A percentile compares a stretch with the other conserved stretches of the same genome.
Conservation (phyloP, 2,329 filamentous ascomycete species). For the Leptosphaerulina australis region DNA sequence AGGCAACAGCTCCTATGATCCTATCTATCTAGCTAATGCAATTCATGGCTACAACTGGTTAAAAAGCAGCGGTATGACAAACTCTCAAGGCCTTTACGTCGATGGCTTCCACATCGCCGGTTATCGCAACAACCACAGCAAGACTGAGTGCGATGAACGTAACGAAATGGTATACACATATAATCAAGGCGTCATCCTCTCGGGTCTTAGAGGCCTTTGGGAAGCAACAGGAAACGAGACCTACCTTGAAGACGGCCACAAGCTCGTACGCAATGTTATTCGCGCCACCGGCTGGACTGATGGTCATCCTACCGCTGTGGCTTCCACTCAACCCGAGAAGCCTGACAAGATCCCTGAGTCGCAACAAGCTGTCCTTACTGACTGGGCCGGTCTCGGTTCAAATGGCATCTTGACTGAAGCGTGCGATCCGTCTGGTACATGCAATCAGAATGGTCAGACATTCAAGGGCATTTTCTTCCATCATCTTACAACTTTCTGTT, state of each 20-base stretch:
- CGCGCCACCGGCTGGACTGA: conserved; percentile 73
- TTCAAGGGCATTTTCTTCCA: conserved; percentile 98
- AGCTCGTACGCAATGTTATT: conserved; percentile 75
- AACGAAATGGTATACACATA: conserved; percentile 95
- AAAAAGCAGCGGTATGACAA: conserved; percentile 77
- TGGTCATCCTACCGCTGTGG: conserved; percentile 32
- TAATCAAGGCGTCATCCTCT: conserved; percentile 90
- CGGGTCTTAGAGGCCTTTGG: conserved; percentile 80
- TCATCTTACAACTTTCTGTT: conserved; percentile 80
- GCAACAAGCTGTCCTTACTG: not conserved
- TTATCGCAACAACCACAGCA: conserved; percentile 62
- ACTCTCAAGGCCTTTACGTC: conserved; percentile 73
- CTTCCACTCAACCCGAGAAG: conserved; percentile 1
- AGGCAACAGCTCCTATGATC: conserved; percentile 54
- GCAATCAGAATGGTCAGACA: conserved; percentile 82
- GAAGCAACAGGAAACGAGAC: conserved; percentile 72
- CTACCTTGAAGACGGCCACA: conserved; percentile 80
- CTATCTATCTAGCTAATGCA: conserved; percentile 73
- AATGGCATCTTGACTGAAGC: conserved; percentile 81
- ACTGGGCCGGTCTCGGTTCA: conserved; percentile 77
- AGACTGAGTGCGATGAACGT: conserved; percentile 75
- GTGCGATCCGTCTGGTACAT: conserved; percentile 76
- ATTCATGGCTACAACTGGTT: conserved; percentile 83
- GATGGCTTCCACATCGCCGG: conserved; percentile 88
- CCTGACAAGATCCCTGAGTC: conserved; percentile 13